Percentiles rank a stretch among this genome's conserved stretches.
Conservation (phyloP, 495 filamentous ascomycete species). For the Trichoderma virens region DNA sequence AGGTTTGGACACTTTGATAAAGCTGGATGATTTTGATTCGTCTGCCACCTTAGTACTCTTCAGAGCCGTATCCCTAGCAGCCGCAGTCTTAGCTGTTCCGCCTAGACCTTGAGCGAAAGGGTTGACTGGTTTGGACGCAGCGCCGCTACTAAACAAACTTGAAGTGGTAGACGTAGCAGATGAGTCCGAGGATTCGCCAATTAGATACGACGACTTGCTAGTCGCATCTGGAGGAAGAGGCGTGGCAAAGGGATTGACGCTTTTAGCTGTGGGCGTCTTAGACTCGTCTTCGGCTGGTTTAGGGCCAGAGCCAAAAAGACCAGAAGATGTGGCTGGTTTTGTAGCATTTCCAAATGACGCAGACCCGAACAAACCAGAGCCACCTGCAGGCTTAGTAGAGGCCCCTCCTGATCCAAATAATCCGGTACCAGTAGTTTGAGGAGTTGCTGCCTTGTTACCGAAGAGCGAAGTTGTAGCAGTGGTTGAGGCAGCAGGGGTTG, state of each 20-base stretch:
- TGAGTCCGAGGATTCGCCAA: constrained; percentile 62
- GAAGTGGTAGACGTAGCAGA: constrained; percentile 39
- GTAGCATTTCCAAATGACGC: constrained; percentile 11
- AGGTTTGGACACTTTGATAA: not conserved
- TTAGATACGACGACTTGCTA: constrained; percentile 55
- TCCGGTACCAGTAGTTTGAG: constrained; percentile 12
- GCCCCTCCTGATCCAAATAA: constrained; percentile 11
- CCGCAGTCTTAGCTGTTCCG: not conserved
- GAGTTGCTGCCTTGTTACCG: constrained; percentile 14
- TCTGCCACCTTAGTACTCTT: not conserved
- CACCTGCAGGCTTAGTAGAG: not conserved
- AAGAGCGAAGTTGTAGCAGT: constrained; percentile 19
- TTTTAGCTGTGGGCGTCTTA: not conserved
- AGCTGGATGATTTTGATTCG: not conserved
- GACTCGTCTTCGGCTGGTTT: not conserved
- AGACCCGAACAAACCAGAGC: not conserved
- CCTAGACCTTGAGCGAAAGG: too few species aligned
- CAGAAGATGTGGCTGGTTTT: constrained; percentile 16
- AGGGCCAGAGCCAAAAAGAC: constrained; percentile 14
- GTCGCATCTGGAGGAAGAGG: constrained; percentile 70
- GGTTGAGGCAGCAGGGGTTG: constrained; percentile 27
- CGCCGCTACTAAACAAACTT: not conserved
- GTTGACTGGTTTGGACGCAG: not conserved
- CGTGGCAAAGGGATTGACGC: constrained; percentile 11
- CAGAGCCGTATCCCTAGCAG: constrained; percentile 16